Evolutionary conservation across 352 stramenopile genomes (phyloP), one percentile per base, ranked within the genome.

Genomic region (Globisporangium yorkense): DNA sequence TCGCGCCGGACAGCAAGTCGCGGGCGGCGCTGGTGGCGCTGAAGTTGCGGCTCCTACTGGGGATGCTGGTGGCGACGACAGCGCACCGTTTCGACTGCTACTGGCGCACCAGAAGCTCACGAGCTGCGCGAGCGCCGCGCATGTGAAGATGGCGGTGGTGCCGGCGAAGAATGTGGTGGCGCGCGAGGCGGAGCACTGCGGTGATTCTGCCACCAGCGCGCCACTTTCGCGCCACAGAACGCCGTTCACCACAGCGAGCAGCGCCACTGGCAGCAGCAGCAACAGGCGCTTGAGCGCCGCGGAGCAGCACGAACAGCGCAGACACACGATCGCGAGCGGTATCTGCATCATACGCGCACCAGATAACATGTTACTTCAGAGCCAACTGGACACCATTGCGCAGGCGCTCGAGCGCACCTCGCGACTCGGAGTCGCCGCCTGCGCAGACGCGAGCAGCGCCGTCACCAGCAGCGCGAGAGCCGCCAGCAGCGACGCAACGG

Each of bases 241-340:
- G 2, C 56, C 29, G 40, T 75, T 74, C 8, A 65, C 46, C 5
- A 33, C 33, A 4, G 57, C 33, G 2, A 84, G 56, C 16, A 66
- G 43, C 5, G 31, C 13, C 12, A 80, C 50, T 15, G 75, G 71
- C 27, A 65, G 56, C 15, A 80, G 27, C 12, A 86, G 18, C 4
- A 75, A 27, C 7, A 51, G 35, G 16, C 75, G 67, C 41, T 81
- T 70, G 31, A 72, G 61, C n/a, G 66, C 37, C 12, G 57, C 54
- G 6, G 75, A 79, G 60, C 71, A 88, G 57, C 77, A 88, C 18
- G 71, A 79, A 35, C 77, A 88, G 51, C 77, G 73, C n/a, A 88
- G 54, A 59, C 74, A 69, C 31, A 64, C 51, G 27, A 88, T 56
- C 16, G 72, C 66, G 7, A 61, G 63, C 1, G 67, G 41, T 5